A percentile compares a stretch with the other conserved stretches of the same genome.
phyloP scores from a whole-genome alignment of 345 rosid species.

The Garcia nutans region DNA sequence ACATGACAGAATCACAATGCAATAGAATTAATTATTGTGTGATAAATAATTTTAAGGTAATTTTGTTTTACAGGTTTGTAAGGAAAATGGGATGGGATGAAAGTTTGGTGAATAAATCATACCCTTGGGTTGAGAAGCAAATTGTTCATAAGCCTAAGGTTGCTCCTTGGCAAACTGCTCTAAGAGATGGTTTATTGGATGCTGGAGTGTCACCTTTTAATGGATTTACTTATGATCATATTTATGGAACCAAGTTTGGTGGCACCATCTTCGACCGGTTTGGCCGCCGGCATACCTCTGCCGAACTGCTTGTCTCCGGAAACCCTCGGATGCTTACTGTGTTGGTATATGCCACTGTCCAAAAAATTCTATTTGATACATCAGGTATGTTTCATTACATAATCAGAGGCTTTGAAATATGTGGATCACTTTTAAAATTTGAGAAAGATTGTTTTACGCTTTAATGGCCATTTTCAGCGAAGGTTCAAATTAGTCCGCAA shows the following conservation, averaged over 20 bases:
- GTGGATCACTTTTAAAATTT: too few relatives aligned
- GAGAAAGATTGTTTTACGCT: too few relatives aligned
- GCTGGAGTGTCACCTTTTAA: constrained; percentile 82
- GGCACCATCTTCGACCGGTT: constrained; percentile 88
- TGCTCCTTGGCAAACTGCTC: constrained; percentile 68
- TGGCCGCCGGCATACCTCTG: constrained; percentile 90
- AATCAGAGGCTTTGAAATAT: too few relatives aligned
- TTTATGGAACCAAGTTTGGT: constrained; percentile 88
- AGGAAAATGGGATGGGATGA: constrained; percentile 74
- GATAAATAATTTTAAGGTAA: constrained; percentile 3
- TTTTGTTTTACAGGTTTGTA: constrained; percentile 60
- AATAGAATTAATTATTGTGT: neutral
- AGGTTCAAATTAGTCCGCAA: too few relatives aligned
- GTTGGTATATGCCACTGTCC: constrained; percentile 74
- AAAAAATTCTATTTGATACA: constrained; percentile 66
- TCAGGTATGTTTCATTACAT: constrained; percentile 35
- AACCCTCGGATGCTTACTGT: constrained; percentile 68
- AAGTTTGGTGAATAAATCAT: constrained; percentile 76
- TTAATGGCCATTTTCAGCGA: too few relatives aligned
- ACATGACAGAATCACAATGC: too few relatives aligned
- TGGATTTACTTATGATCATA: constrained; percentile 88
- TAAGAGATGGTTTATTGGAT: constrained; percentile 77
- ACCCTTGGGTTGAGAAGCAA: constrained; percentile 82
- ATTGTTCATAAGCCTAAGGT: constrained; percentile 69
- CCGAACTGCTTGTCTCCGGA: constrained; percentile 82